These are phyloP conservation scores for Vigna reflexopilosa DNA, from an alignment of 306 rosid species.

Conservation along the genomic window DNA sequence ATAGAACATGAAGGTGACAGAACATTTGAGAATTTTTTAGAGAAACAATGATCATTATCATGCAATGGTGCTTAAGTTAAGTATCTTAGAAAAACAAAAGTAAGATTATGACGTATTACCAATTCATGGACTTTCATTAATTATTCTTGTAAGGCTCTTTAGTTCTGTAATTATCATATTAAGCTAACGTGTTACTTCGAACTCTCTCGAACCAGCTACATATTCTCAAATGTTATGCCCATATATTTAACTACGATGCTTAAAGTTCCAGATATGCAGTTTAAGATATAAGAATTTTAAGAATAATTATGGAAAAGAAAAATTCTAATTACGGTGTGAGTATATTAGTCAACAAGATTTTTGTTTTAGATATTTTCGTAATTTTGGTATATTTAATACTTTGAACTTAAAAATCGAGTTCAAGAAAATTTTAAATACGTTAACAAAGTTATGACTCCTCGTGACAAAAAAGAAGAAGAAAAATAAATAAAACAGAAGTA, in stretches of 20 bases:
- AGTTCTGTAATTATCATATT: neutral
- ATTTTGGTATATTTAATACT: no score
- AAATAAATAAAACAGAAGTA: no score
- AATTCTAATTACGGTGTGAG: no score
- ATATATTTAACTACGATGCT: neutral
- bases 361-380: no score
- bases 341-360: no score
- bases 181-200: neutral
- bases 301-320: neutral
- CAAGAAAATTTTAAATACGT: no score
- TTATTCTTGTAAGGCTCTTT: neutral
- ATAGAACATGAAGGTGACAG: conserved; percentile 28
- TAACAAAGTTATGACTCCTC: no score
- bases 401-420: no score
- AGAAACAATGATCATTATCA: neutral
- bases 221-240: neutral
- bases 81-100: conserved; percentile 23
- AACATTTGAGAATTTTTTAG: conserved; percentile 14
- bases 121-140: conserved; percentile 25
- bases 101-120: conserved; percentile 22
- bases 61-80: conserved; percentile 11
- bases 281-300: neutral
- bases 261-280: neutral
- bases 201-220: conserved; percentile 10
- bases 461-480: no score